Percentiles rank a stretch among this genome's conserved stretches.
Evolutionary conservation across 331 rosid genomes (phyloP).

Genomic region (Malus hybrid): DNA sequence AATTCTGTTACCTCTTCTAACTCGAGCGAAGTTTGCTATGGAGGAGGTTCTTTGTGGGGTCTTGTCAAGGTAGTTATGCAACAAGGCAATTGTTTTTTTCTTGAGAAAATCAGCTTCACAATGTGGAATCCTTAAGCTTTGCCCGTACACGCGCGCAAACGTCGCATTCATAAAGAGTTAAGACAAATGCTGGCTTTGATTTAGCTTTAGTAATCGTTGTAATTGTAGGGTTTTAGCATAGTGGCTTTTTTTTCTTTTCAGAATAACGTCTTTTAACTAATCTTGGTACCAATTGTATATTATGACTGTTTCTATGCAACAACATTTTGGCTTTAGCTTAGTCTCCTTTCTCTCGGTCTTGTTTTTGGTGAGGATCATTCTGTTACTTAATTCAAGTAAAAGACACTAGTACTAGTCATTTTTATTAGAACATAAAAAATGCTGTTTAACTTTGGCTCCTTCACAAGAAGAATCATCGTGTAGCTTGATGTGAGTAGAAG

Average conservation of each 20-base stretch:
- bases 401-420: not conserved
- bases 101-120: slow-evolving; percentile 4
- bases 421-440: not conserved
- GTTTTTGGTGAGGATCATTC: not conserved
- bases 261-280: slow-evolving; percentile 9
- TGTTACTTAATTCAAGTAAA: not conserved
- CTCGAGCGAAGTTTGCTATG: not conserved
- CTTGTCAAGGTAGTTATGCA: slow-evolving; percentile 8
- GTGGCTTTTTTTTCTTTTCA: not conserved
- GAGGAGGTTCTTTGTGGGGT: not conserved
- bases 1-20: not conserved
- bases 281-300: not conserved
- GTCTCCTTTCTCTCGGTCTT: not conserved
- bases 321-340: not conserved
- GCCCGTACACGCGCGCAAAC: not conserved
- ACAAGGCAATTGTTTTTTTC: not conserved
- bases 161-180: not conserved
- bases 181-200: not conserved
- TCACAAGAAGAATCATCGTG: not conserved
- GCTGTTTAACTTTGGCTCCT: not conserved
- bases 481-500: not conserved
- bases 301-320: not conserved
- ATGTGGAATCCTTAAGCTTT: not conserved
- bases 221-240: not conserved
- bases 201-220: not conserved